These are phyloP conservation scores for Cardamine occulta DNA, from an alignment of 345 rosid species.

Conservation along the genomic window DNA sequence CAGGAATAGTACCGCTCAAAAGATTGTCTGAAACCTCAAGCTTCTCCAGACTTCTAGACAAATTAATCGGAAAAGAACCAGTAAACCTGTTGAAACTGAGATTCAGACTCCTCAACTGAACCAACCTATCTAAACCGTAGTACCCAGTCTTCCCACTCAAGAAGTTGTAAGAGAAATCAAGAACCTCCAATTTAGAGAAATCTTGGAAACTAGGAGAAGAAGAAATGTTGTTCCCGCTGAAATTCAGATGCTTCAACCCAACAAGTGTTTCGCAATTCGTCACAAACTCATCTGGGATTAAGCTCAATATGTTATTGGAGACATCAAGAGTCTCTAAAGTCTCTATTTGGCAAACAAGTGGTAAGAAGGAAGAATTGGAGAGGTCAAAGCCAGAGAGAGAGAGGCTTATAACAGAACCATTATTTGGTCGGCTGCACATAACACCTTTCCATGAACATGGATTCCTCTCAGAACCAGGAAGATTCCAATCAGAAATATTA, in stretches of 20 bases:
- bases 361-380: slow-evolving; percentile 48
- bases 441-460: slow-evolving; percentile 70
- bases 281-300: slow-evolving; percentile 56
- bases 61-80: slow-evolving; percentile 54
- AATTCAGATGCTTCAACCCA: slow-evolving; percentile 57
- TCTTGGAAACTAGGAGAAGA: slow-evolving; percentile 54
- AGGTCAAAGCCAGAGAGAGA: slow-evolving; percentile 51
- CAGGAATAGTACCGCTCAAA: slow-evolving; percentile 57
- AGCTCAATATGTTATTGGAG: slow-evolving; percentile 55
- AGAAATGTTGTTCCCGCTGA: slow-evolving; percentile 53
- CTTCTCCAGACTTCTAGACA: slow-evolving; percentile 49
- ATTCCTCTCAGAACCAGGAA: slow-evolving; percentile 40
- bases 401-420: slow-evolving; percentile 41
- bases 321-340: slow-evolving; percentile 62
- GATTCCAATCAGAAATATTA: slow-evolving; percentile 47
- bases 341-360: slow-evolving; percentile 55
- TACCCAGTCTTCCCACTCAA: slow-evolving; percentile 46
- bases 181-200: slow-evolving; percentile 54
- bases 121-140: slow-evolving; percentile 54
- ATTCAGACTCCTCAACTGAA: slow-evolving; percentile 52
- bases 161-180: slow-evolving; percentile 63
- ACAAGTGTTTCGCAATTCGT: slow-evolving; percentile 49
- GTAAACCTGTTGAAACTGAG: slow-evolving; percentile 48
- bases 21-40: slow-evolving; percentile 52
- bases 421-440: slow-evolving; percentile 49